These are phyloP conservation scores for Trichoderma oligosporum DNA, from an alignment of 2,329 filamentous ascomycete genomes.

Conservation along the genomic window DNA sequence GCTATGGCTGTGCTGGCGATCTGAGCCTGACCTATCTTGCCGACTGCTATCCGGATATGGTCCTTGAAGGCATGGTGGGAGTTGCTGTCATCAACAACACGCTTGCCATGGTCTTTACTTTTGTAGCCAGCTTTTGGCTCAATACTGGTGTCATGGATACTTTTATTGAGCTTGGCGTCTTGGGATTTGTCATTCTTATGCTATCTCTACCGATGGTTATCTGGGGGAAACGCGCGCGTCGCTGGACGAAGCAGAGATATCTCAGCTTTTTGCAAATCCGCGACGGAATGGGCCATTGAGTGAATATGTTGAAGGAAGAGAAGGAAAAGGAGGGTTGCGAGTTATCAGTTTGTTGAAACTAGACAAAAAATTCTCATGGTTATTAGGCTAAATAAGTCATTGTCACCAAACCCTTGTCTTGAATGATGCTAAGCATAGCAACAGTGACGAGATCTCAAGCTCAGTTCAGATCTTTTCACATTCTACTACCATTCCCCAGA, in stretches of 20 bases:
- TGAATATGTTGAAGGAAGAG: too few relatives aligned
- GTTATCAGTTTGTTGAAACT: too few relatives aligned
- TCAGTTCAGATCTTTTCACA: too few relatives aligned
- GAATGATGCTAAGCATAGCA: too few relatives aligned
- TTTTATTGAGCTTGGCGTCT: constrained; percentile 49
- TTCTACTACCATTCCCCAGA: too few relatives aligned
- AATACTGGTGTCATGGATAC: constrained; percentile 43
- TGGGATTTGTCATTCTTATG: constrained; percentile 50
- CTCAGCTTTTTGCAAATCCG: constrained; percentile 45
- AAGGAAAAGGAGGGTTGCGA: too few relatives aligned
- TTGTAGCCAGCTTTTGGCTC: constrained; percentile 48
- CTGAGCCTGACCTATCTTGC: constrained; percentile 53
- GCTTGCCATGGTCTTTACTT: constrained; percentile 52
- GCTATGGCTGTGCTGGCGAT: constrained; percentile 56
- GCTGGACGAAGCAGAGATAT: constrained; percentile 46
- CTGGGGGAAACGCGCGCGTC: constrained; percentile 48
- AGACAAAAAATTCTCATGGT: too few relatives aligned
- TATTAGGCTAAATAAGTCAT: too few relatives aligned
- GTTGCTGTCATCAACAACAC: constrained; percentile 56
- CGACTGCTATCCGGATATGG: constrained; percentile 54
- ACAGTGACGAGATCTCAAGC: too few relatives aligned
- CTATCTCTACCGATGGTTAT: constrained; percentile 52
- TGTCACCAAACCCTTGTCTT: too few relatives aligned
- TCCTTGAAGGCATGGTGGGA: constrained; percentile 56
- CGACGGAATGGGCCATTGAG: constrained; percentile 37